Conservation (phyloP, 768 basidiomycete species). For the Suillus americanus region DNA sequence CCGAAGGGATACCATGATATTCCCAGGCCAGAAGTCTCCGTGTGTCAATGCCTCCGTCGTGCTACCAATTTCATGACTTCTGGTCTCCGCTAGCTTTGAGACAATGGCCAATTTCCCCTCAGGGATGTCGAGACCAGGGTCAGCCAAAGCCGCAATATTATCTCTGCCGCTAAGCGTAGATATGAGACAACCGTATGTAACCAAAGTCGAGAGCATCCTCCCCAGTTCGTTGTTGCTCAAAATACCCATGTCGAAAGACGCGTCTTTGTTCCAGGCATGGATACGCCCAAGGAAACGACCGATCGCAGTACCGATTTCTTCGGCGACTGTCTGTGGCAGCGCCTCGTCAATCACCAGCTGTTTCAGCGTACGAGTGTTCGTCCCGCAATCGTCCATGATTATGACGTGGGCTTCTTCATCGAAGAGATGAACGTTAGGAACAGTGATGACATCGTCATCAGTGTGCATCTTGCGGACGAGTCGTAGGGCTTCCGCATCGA, state of each 20-base stretch:
- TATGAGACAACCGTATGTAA: slow-evolving; percentile 46
- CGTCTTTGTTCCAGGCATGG: slow-evolving; percentile 46
- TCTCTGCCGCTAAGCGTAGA: slow-evolving; percentile 35
- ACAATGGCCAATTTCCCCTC: slow-evolving; percentile 36
- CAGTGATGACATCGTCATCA: slow-evolving; percentile 37
- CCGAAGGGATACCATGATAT: slow-evolving; percentile 48
- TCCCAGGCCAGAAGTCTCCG: slow-evolving; percentile 77
- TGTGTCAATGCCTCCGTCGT: slow-evolving; percentile 33
- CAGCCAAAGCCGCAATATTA: slow-evolving; percentile 34
- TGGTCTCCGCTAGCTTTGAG: slow-evolving; percentile 31
- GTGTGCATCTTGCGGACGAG: slow-evolving; percentile 38
- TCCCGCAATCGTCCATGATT: slow-evolving; percentile 65
- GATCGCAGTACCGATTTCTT: slow-evolving; percentile 49
- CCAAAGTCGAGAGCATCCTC: slow-evolving; percentile 38
- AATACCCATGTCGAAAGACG: slow-evolving; percentile 28
- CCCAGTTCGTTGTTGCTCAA: slow-evolving; percentile 43
- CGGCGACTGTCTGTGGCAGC: slow-evolving; percentile 28
- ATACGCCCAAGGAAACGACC: slow-evolving; percentile 55
- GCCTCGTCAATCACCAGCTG: slow-evolving; percentile 37
- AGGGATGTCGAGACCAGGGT: slow-evolving; percentile 43
- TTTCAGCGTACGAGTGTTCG: slow-evolving; percentile 37
- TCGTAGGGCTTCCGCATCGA: slow-evolving; percentile 50
- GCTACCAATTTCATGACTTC: slow-evolving; percentile 30
- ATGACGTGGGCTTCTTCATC: slow-evolving; percentile 51
- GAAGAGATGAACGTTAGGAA: slow-evolving; percentile 49